phyloP scores from a whole-genome alignment of 257 asterid genomes.

The Solanum lignicaule region DNA sequence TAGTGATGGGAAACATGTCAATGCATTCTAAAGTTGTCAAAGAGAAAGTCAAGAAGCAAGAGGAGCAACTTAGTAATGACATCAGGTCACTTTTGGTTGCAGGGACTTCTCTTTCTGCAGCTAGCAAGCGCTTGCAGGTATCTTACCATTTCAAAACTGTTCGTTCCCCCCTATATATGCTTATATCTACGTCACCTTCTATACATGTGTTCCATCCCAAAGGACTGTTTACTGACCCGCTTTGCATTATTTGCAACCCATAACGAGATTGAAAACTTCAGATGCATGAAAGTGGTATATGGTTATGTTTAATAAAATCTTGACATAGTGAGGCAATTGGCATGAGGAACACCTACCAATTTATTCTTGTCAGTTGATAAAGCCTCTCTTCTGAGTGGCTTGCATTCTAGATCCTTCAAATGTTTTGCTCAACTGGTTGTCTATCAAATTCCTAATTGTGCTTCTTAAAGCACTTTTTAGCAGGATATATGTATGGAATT shows the following conservation, averaged over 20 bases:
- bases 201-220: not conserved
- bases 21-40: conserved; percentile 76
- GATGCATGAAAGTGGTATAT: not conserved
- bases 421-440: not conserved
- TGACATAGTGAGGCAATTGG: not conserved
- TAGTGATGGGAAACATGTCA: conserved; percentile 90
- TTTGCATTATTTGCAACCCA: not conserved
- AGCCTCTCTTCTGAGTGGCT: not conserved
- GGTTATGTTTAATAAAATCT: not conserved
- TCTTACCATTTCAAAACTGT: not conserved
- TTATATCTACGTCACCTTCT: not conserved
- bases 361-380: not conserved
- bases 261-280: not conserved
- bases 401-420: not conserved
- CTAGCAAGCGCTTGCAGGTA: conserved; percentile 77
- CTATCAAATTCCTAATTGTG: not conserved
- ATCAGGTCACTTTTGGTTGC: conserved; percentile 70
- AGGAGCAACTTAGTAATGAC: conserved; percentile 73
- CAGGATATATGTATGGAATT: not conserved
- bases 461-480: not conserved
- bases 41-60: conserved; percentile 80
- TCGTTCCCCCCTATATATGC: not conserved
- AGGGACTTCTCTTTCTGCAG: conserved; percentile 79
- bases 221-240: not conserved
- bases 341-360: not conserved